Evolutionary conservation across 1,284 basidiomycete species (phyloP).

Genomic region (Lentinus polychrous): DNA sequence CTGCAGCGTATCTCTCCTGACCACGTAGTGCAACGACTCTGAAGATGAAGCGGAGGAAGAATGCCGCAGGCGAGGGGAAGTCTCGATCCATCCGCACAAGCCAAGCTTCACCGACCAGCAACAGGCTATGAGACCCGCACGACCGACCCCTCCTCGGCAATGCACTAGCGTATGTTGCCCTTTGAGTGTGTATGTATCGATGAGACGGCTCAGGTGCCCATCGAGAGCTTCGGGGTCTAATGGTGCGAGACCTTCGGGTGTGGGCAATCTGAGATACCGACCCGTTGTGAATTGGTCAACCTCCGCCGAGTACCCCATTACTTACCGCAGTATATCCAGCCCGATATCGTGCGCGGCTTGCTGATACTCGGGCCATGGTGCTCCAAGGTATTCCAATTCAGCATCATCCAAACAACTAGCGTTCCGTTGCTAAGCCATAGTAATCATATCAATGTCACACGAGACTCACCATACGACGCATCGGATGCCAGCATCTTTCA

Average conservation of each 20-base stretch:
- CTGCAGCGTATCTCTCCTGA: constrained; percentile 44
- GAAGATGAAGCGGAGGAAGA: not conserved
- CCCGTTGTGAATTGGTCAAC: no score
- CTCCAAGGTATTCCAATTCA: constrained; percentile 81
- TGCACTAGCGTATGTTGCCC: constrained; percentile 81
- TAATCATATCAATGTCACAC: not conserved
- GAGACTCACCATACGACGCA: constrained; percentile 74
- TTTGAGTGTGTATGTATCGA: constrained; percentile 68
- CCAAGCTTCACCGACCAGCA: constrained; percentile 94
- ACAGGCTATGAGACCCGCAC: constrained; percentile 89
- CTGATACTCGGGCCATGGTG: constrained; percentile 76
- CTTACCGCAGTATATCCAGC: constrained; percentile 65
- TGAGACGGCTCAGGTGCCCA: constrained; percentile 62
- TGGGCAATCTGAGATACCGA: constrained; percentile 52
- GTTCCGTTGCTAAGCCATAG: constrained; percentile 28
- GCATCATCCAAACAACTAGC: constrained; percentile 82
- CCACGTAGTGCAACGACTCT: constrained; percentile 4
- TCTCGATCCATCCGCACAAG: constrained; percentile 63
- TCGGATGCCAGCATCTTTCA: constrained; percentile 70
- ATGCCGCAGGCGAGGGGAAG: constrained; percentile 14
- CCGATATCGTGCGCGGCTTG: constrained; percentile 55
- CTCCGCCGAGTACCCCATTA: constrained; percentile 1
- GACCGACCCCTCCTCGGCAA: constrained; percentile 92
- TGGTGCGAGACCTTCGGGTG: constrained; percentile 87
- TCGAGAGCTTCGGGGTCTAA: constrained; percentile 62